These are phyloP conservation scores for Chlamydomonas incerta DNA, from an alignment of 139 green algal species.

Conservation along the genomic window DNA sequence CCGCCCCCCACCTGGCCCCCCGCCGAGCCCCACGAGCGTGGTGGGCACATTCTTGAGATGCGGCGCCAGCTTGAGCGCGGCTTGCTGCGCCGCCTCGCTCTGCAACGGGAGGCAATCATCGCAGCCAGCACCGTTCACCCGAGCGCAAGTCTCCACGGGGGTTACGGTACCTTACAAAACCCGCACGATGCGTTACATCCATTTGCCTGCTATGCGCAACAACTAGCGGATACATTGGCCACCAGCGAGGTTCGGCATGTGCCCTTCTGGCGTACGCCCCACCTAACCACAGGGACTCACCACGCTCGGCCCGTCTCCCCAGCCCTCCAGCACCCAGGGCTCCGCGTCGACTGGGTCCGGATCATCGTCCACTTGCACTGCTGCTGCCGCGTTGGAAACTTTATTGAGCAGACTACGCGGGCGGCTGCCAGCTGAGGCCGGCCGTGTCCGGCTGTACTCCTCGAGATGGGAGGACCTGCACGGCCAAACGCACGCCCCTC, in stretches of 20 bases:
- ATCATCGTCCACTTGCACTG: conserved; percentile 13
- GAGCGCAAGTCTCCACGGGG: no score
- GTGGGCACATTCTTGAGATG: conserved; percentile 35
- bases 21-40: conserved; percentile 7
- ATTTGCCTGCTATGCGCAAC: no score
- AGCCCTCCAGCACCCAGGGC: conserved; percentile 47
- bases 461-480: conserved; percentile 38
- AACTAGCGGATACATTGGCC: no score
- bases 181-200: no score
- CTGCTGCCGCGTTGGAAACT: conserved; percentile 30
- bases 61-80: conserved; percentile 28
- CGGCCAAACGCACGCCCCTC: no score
- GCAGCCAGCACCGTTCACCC: no score
- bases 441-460: conserved; percentile 42
- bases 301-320: conserved; percentile 44
- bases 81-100: conserved; percentile 29
- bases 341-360: conserved; percentile 25
- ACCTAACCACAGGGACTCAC: conserved; percentile 14
- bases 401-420: conserved; percentile 44
- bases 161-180: no score
- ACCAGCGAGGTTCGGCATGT: no score
- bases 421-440: conserved; percentile 37
- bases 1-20: background rate
- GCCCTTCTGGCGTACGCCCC: no score
- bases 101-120: no score